Evolutionary conservation across 495 filamentous ascomycete species (phyloP), one percentile per base, ranked within the genome.

Genomic region (Daldinia loculata): DNA sequence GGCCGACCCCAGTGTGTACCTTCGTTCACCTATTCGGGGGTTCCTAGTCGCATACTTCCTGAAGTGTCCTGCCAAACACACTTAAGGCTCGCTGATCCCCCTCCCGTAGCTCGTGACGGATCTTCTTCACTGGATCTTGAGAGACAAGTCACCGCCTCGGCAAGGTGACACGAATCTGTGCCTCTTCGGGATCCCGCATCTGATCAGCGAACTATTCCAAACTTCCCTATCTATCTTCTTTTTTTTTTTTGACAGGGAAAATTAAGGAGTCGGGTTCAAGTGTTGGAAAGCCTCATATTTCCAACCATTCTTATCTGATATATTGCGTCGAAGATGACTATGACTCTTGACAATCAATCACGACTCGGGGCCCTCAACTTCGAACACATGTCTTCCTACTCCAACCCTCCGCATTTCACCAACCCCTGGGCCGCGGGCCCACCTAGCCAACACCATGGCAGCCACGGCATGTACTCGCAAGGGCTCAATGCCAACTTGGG

Each of bases 261-360:
- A 72, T 66, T 51, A 58, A 50, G 64, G 56, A 52, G 67, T 41
- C 48, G 32, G 45, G 22, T 27, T 4, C 56, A 64, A 29, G 73
- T 77, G 66, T 74, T 70, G 67, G 71, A 77, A 73, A 76, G 66
- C 73, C 58, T 76, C 75, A 65, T 67, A 72, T 65, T 72, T 69
- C 70, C 74, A 67, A 64, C 70, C 63, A 27, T 60, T 72, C 51
- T 52, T 59, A 53, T 72, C 63, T 65, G 65, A 65, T 75, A 68
- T 63, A 74, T 74, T 66, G 27, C 56, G 59, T 74, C 69, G 53
- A 85, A 78, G 80, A 90, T 93, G 88, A 93, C 92, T 84, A 91
- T 96, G 89, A 93, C 95, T 83, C 89, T 95, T 82, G 92, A 93
- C 82, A 90, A 84, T 77, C 86, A 94, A 81, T 91, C 92, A 84